A percentile compares a stretch with the other conserved stretches of the same genome.
phyloP scores from a whole-genome alignment of 148 eudicot species.

The Chenopodium album region DNA sequence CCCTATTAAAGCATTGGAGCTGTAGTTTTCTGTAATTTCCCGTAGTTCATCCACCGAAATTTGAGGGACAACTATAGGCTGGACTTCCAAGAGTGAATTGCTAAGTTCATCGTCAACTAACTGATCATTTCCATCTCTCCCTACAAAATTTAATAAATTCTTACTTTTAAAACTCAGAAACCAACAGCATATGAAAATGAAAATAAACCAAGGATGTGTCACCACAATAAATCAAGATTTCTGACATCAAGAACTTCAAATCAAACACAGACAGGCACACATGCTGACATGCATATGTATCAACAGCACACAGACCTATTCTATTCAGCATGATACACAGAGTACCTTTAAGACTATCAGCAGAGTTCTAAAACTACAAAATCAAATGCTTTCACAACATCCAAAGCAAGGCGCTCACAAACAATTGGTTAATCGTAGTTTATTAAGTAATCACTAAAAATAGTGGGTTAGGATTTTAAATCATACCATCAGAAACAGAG shows the following conservation, averaged over 20 bases:
- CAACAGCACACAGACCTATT: too few species aligned
- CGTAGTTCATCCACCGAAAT: conserved; percentile 70
- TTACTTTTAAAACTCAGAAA: conserved; percentile 3
- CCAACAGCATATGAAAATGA: too few species aligned
- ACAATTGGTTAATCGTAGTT: too few species aligned
- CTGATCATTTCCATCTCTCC: conserved; percentile 40
- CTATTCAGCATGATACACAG: too few species aligned
- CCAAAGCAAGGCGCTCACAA: too few species aligned
- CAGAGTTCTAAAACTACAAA: too few species aligned
- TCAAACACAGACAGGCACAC: not conserved
- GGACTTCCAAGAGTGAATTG: conserved; percentile 50
- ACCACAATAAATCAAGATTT: not conserved
- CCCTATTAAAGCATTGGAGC: conserved; percentile 75
- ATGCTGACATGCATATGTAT: too few species aligned
- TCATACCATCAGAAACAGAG: too few species aligned
- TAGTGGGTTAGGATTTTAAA: too few species aligned
- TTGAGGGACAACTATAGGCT: conserved; percentile 58
- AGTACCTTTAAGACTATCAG: too few species aligned
- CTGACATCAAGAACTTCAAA: not conserved
- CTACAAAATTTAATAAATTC: conserved; percentile 7
- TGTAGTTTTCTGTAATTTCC: conserved; percentile 74
- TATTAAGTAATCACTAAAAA: too few species aligned
- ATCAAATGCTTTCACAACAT: too few species aligned
- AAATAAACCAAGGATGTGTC: not conserved
- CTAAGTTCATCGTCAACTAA: conserved; percentile 39